A percentile compares a stretch with the other conserved stretches of the same genome.
Conservation (phyloP, 2,329 filamentous ascomycete species). For the Ceratocystis cacaofunesta region DNA sequence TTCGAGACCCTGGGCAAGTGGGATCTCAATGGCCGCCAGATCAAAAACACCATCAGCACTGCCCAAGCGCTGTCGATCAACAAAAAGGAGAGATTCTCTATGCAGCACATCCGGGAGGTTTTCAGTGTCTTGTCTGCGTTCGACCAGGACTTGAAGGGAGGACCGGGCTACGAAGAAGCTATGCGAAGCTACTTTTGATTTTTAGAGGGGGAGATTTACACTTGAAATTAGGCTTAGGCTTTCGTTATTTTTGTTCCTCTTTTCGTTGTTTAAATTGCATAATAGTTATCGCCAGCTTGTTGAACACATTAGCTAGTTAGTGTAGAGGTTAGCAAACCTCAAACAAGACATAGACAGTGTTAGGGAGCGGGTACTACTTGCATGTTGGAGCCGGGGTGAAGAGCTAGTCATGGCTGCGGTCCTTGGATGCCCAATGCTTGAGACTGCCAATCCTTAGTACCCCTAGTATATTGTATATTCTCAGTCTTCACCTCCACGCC, state of each 20-base stretch:
- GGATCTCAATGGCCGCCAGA: slow-evolving; percentile 33
- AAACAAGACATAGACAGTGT: too few relatives aligned
- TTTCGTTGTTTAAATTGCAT: background rate
- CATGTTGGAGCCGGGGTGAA: too few relatives aligned
- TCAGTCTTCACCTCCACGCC: too few relatives aligned
- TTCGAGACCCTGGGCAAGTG: slow-evolving; percentile 27
- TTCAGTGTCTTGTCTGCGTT: slow-evolving; percentile 76
- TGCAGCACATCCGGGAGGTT: slow-evolving; percentile 68
- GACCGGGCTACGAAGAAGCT: slow-evolving; percentile 63
- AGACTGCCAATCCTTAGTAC: too few relatives aligned
- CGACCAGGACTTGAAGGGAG: slow-evolving; percentile 68
- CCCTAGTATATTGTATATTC: too few relatives aligned
- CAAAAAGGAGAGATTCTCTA: slow-evolving; percentile 53
- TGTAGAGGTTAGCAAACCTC: too few relatives aligned
- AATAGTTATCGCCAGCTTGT: background rate
- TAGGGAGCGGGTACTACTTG: too few relatives aligned
- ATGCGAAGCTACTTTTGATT: slow-evolving; percentile 62
- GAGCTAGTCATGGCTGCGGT: too few relatives aligned
- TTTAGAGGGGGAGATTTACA: background rate
- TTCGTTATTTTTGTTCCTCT: background rate
- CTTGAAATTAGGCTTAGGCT: background rate
- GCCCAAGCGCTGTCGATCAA: slow-evolving; percentile 67
- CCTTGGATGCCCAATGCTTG: too few relatives aligned
- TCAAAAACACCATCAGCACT: slow-evolving; percentile 36
- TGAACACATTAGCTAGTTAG: background rate